Evolutionary conservation across 768 basidiomycete genomes (phyloP), one percentile per base, ranked within the genome.

Genomic region (Russula compacta): DNA sequence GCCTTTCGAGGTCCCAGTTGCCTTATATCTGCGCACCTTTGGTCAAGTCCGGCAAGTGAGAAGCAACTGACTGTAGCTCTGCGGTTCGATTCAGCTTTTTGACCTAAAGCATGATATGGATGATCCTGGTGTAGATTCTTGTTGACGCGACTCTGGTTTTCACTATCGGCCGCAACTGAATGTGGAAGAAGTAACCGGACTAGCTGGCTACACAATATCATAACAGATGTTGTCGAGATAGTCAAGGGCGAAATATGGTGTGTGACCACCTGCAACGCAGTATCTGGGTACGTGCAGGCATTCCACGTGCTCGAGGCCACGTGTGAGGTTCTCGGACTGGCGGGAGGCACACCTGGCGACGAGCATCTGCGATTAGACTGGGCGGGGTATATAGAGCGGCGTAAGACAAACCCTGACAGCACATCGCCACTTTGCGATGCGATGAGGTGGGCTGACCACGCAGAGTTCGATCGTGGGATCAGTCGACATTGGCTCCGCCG

Each of bases 231-330:
- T 4, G 76, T 78, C 59, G 79, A 85, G 66, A 68, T 87, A 40
- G 74, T 85, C 32, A 58, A 72, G 29, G 76, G 73, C 15, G 84
- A 89, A 60, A 74, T 89, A 19, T 90, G 88, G 87, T 73, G 69
- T 19, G 70, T 90, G 42, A 73, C 75, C 19, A 66, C 78, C 11
- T 67, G 58, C 14, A 53, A 57, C 29, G 15, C 6, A 3, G 10
- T 29, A 24, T 17, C 53, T 8, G 61, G 43, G 42, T 21, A 43
- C 33, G 43, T 60, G 1, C 73, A 78, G 59, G 69, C 67, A 10
- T 78, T 81, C 64, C 83, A 83, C 67, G 82, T 88, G 32, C 71
- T 92, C 1, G 86, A 87, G 61, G 69, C 79, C 21, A 91, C 89
- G 0, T 88, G 88, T 67, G 89, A 91, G 67, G 83, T 85, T 36